Conservation (phyloP, 495 filamentous ascomycete genomes). For the Penicillium pulvis region DNA sequence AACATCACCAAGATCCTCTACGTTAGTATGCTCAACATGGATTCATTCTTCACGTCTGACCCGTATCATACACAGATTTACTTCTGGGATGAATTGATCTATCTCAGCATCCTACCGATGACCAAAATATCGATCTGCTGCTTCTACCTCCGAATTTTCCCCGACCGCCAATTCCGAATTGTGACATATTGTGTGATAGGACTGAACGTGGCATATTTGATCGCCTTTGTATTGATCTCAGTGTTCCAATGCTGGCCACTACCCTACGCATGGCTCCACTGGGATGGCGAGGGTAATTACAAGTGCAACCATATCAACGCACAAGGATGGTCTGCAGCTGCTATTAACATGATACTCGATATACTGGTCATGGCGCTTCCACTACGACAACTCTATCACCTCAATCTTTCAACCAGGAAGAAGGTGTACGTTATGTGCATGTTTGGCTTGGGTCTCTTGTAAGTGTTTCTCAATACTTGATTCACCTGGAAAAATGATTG, state of each 20-base stretch:
- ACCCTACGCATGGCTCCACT: conserved; percentile 40
- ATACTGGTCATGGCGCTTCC: conserved; percentile 48
- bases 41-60: not conserved
- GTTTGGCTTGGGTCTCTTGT: conserved; percentile 43
- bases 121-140: conserved; percentile 43
- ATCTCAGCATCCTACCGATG: conserved; percentile 34
- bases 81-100: conserved; percentile 38
- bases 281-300: conserved; percentile 40
- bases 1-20: conserved; percentile 45
- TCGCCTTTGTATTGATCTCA: conserved; percentile 41
- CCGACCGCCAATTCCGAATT: conserved; percentile 31
- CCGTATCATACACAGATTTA: conserved; percentile 22
- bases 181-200: conserved; percentile 35
- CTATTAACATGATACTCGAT: conserved; percentile 51
- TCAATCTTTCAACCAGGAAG: conserved; percentile 33
- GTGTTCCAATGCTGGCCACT: conserved; percentile 48
- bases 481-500: not conserved
- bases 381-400: conserved; percentile 31
- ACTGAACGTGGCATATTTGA: conserved; percentile 39
- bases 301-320: conserved; percentile 46
- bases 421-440: conserved; percentile 39
- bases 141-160: conserved; percentile 48
- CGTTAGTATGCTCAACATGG: conserved; percentile 15
- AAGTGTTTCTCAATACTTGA: conserved; percentile 9
- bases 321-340: conserved; percentile 41